Percentiles rank a stretch among this genome's conserved stretches.
These are phyloP conservation scores for Fusarium cyanostomum DNA, from an alignment of 2,329 filamentous ascomycete species.

Conservation along the genomic window DNA sequence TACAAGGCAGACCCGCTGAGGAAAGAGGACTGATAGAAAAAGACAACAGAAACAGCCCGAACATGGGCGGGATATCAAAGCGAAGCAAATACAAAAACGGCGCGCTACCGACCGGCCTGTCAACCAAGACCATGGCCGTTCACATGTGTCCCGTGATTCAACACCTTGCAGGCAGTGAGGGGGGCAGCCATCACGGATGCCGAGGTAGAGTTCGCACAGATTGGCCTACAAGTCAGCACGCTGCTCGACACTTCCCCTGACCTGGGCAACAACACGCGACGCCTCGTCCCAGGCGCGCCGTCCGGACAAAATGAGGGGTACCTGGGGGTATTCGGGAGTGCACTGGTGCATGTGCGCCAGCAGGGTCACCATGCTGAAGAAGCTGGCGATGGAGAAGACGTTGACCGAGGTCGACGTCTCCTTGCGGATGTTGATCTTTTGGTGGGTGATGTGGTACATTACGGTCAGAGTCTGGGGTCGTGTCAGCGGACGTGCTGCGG, in stretches of 20 bases:
- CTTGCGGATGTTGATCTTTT: constrained; percentile 81
- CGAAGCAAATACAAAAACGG: constrained; percentile 2
- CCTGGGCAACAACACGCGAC: constrained; percentile 41
- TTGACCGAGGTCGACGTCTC: constrained; percentile 81
- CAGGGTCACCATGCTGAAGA: constrained; percentile 77
- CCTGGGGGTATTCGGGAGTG: constrained; percentile 67
- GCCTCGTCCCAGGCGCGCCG: constrained; percentile 49
- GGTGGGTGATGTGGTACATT: constrained; percentile 79
- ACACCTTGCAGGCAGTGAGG: neutral
- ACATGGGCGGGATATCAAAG: constrained; percentile 29
- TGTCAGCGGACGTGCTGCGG: constrained; percentile 16
- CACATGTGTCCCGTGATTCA: neutral
- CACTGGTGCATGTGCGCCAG: constrained; percentile 73
- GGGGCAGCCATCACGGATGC: neutral
- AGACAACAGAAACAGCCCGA: constrained; percentile 5
- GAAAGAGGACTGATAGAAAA: neutral
- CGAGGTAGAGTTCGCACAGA: neutral
- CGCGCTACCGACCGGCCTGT: neutral
- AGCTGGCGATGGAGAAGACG: constrained; percentile 79
- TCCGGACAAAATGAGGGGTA: constrained; percentile 62
- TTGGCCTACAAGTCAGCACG: constrained; percentile 44
- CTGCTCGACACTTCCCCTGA: constrained; percentile 45
- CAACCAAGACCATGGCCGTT: neutral
- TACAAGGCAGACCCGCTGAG: neutral
- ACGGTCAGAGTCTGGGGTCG: constrained; percentile 71